phyloP scores from a whole-genome alignment of 208 protist genomes.

The Jaenimonas drosophilae region DNA sequence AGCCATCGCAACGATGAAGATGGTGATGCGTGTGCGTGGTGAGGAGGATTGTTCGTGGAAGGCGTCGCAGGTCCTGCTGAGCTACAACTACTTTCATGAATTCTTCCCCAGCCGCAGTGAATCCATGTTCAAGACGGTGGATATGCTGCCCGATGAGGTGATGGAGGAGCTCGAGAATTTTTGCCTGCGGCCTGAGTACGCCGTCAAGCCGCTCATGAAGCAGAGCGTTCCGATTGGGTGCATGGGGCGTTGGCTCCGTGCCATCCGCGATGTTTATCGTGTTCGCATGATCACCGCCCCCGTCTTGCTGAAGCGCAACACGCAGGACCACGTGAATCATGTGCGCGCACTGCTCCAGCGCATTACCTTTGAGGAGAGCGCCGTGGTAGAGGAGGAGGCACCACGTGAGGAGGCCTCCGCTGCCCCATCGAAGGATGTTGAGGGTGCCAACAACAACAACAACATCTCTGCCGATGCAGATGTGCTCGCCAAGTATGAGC shows the following conservation, averaged over 20 bases:
- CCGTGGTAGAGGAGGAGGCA: too few relatives aligned
- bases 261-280: slow-evolving; percentile 48
- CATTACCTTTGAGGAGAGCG: neutral
- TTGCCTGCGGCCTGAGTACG: slow-evolving; percentile 36
- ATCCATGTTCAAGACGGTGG: slow-evolving; percentile 27
- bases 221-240: slow-evolving; percentile 43
- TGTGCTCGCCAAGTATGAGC: slow-evolving; percentile 8
- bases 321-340: neutral
- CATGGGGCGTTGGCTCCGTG: slow-evolving; percentile 53
- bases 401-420: too few relatives aligned
- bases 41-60: slow-evolving; percentile 30
- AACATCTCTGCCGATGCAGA: slow-evolving; percentile 4
- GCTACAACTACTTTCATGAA: slow-evolving; percentile 54
- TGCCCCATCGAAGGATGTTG: too few relatives aligned
- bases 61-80: slow-evolving; percentile 55
- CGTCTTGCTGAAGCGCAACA: slow-evolving; percentile 14
- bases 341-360: neutral
- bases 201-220: slow-evolving; percentile 20
- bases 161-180: slow-evolving; percentile 43
- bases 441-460: neutral
- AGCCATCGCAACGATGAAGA: slow-evolving; percentile 53
- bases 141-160: slow-evolving; percentile 22
- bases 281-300: slow-evolving; percentile 34
- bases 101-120: slow-evolving; percentile 64
- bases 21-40: slow-evolving; percentile 52